phyloP scores from a whole-genome alignment of 169 alveolate species.

The Amoebophrya sp. region DNA sequence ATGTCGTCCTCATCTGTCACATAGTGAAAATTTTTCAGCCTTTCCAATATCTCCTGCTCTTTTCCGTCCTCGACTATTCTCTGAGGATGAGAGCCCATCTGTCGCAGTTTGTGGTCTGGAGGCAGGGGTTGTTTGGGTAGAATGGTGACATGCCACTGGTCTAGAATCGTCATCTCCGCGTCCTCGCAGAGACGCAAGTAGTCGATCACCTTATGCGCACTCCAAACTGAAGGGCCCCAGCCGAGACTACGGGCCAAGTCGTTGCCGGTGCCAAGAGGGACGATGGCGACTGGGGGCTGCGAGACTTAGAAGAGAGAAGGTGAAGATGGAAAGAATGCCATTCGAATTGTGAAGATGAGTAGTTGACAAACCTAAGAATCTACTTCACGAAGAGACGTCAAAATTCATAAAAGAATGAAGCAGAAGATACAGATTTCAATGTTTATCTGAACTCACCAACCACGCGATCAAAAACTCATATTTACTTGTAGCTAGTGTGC shows the following conservation, averaged over 20 bases:
- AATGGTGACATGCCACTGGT: background rate
- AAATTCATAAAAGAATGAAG: too few relatives aligned
- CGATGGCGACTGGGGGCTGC: background rate
- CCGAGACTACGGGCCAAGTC: background rate
- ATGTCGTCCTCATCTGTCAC: constrained; percentile 8
- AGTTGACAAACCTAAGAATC: too few relatives aligned
- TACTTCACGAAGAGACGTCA: too few relatives aligned
- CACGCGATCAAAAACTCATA: too few relatives aligned
- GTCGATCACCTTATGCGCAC: background rate
- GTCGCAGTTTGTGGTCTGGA: background rate
- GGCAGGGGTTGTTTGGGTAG: background rate
- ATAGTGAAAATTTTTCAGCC: background rate
- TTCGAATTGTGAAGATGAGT: too few relatives aligned
- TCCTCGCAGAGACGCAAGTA: background rate
- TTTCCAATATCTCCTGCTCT: background rate
- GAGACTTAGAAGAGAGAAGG: too few relatives aligned
- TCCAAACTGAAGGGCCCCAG: background rate
- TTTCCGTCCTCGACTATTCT: background rate
- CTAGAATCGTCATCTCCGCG: background rate
- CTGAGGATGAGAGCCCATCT: background rate
- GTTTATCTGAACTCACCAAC: too few relatives aligned
- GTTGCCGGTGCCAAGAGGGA: background rate
- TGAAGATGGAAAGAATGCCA: too few relatives aligned
- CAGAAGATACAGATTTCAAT: too few relatives aligned
- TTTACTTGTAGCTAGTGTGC: too few relatives aligned